These are phyloP conservation scores for Populus tremula DNA, from an alignment of 345 rosid species.

Conservation along the genomic window DNA sequence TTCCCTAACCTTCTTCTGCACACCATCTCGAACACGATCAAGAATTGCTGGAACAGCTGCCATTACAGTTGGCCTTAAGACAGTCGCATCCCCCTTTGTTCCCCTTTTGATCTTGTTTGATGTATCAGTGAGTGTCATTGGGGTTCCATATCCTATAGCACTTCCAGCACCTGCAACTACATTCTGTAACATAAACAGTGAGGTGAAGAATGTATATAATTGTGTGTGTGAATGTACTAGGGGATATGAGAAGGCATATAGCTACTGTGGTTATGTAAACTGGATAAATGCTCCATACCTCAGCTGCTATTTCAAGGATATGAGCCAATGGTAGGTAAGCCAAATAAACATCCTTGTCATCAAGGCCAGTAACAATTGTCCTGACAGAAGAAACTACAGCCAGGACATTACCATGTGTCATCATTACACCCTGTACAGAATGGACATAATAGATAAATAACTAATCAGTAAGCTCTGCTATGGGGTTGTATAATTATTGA, in stretches of 20 bases:
- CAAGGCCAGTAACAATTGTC: constrained; percentile 88
- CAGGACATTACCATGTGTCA: constrained; percentile 94
- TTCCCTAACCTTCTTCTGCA: constrained; percentile 73
- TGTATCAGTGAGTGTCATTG: constrained; percentile 95
- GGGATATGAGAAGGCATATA: neutral
- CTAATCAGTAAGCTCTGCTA: neutral
- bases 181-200: constrained; percentile 47
- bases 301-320: constrained; percentile 94
- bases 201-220: neutral
- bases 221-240: neutral
- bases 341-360: constrained; percentile 73
- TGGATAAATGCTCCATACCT: constrained; percentile 43
- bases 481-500: neutral
- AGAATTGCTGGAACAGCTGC: constrained; percentile 99
- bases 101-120: constrained; percentile 88
- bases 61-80: constrained; percentile 80
- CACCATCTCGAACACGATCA: constrained; percentile 97
- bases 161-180: constrained; percentile 78
- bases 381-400: constrained; percentile 89
- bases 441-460: neutral
- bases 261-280: neutral
- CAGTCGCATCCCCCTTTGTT: constrained; percentile 87
- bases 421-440: constrained; percentile 87
- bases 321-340: constrained; percentile 95
- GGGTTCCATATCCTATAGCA: constrained; percentile 91